Evolutionary conservation across 2,329 filamentous ascomycete genomes (phyloP).

Genomic region (Colletotrichum higginsianum): DNA sequence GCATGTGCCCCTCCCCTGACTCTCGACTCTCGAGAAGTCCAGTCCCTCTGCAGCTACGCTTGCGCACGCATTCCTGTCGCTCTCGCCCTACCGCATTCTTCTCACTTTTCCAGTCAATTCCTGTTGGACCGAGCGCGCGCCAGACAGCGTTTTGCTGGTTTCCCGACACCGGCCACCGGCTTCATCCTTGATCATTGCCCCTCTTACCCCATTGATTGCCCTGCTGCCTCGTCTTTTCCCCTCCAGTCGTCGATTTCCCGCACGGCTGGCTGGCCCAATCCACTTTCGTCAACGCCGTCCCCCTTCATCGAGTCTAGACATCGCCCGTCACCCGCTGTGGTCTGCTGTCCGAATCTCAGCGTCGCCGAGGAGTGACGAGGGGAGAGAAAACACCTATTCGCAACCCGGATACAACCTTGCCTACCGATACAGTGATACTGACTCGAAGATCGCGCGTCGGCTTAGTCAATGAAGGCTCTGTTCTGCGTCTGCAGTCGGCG

Average conservation of each 20-base stretch:
- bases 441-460: neutral
- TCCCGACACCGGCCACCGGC: slow-evolving; percentile 18
- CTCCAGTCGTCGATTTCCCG: slow-evolving; percentile 26
- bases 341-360: neutral
- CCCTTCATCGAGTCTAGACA: slow-evolving; percentile 14
- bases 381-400: neutral
- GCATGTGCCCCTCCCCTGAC: neutral
- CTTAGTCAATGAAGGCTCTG: neutral
- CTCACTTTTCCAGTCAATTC: slow-evolving; percentile 4
- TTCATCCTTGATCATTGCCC: slow-evolving; percentile 37
- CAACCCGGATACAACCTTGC: neutral
- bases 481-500: neutral
- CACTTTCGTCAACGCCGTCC: slow-evolving; percentile 21
- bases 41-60: neutral
- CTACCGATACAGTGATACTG: neutral
- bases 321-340: neutral
- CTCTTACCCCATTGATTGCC: slow-evolving; percentile 37
- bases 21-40: neutral
- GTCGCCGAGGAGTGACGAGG: neutral
- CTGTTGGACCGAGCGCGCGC: slow-evolving; percentile 37
- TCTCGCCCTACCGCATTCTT: slow-evolving; percentile 1
- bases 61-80: slow-evolving; percentile 10
- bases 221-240: slow-evolving; percentile 28
- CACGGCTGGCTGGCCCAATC: slow-evolving; percentile 16
- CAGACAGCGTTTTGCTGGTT: slow-evolving; percentile 34